phyloP scores from a whole-genome alignment of 1,139 yeast genomes.

The Lodderomyces pseudojiufengensis region DNA sequence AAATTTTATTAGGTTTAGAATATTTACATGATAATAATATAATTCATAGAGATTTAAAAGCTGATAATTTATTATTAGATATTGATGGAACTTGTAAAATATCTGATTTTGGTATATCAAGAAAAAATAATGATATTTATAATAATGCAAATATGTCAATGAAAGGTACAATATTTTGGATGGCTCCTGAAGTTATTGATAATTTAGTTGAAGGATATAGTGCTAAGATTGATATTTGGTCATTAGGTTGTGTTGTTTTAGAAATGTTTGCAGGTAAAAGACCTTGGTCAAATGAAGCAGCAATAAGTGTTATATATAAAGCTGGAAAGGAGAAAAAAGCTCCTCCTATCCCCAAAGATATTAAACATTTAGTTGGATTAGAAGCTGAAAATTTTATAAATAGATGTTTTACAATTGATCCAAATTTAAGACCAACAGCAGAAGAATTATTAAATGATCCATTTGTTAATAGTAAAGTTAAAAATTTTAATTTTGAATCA shows the following conservation, averaged over 20 bases:
- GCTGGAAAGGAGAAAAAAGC: conserved; percentile 74
- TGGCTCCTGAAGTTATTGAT: conserved; percentile 98
- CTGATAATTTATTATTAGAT: conserved; percentile 86
- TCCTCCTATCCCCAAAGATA: conserved; percentile 93
- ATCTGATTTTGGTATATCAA: conserved; percentile 95
- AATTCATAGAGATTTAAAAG: conserved; percentile 91
- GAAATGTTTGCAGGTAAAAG: conserved; percentile 91
- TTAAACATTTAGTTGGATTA: conserved; percentile 48
- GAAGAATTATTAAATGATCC: conserved; percentile 56
- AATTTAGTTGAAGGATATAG: conserved; percentile 87
- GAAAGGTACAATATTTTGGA: conserved; percentile 99
- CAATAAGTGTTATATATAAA: conserved; percentile 72
- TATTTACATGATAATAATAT: conserved; percentile 87
- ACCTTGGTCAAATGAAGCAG: conserved; percentile 81
- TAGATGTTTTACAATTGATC: conserved; percentile 76
- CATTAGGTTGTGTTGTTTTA: conserved; percentile 90
- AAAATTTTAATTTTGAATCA: conserved; percentile 51
- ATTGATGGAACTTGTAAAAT: conserved; percentile 94
- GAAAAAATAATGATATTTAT: conserved; percentile 71
- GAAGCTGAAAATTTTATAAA: conserved; percentile 71
- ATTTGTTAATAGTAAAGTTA: conserved; percentile 41
- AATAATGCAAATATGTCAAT: conserved; percentile 94
- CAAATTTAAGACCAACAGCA: conserved; percentile 87
- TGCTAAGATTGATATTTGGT: conserved; percentile 93
- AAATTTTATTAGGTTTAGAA: conserved; percentile 77